Conservation (phyloP, 768 basidiomycete species). For the Trametes gibbosa region DNA sequence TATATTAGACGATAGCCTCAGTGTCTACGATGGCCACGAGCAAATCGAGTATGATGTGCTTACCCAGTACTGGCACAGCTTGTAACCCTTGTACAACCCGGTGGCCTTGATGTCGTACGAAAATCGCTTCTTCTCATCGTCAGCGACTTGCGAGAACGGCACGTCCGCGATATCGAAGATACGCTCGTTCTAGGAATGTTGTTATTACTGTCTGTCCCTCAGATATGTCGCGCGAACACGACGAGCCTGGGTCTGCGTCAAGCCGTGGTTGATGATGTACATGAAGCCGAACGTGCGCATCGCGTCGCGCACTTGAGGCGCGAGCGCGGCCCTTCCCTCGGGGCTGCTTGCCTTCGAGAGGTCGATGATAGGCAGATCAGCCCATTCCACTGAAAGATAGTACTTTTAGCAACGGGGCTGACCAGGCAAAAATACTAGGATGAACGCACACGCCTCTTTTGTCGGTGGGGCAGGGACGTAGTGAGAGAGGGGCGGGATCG, state of each 20-base stretch:
- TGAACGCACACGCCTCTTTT: constrained; percentile 19
- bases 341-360: constrained; percentile 32
- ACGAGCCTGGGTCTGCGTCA: constrained; percentile 39
- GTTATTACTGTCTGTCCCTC: not conserved
- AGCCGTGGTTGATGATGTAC: constrained; percentile 50
- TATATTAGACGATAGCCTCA: constrained; percentile 11
- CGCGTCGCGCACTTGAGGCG: constrained; percentile 31
- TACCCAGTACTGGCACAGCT: constrained; percentile 50
- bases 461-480: constrained; percentile 27
- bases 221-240: not conserved
- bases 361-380: constrained; percentile 34
- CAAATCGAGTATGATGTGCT: not conserved
- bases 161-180: constrained; percentile 49
- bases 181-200: constrained; percentile 35
- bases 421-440: not conserved
- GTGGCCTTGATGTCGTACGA: constrained; percentile 39
- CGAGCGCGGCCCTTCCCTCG: constrained; percentile 33
- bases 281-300: constrained; percentile 40
- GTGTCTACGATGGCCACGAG: not conserved
- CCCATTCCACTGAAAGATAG: constrained; percentile 34
- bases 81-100: constrained; percentile 53
- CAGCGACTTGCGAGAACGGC: constrained; percentile 38
- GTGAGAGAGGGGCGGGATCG: constrained; percentile 17
- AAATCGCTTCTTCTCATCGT: constrained; percentile 43
- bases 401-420: not conserved